Evolutionary conservation across 371 early-diverging fungal genomes (phyloP).

Genomic region (Lichtheimia ornata): DNA sequence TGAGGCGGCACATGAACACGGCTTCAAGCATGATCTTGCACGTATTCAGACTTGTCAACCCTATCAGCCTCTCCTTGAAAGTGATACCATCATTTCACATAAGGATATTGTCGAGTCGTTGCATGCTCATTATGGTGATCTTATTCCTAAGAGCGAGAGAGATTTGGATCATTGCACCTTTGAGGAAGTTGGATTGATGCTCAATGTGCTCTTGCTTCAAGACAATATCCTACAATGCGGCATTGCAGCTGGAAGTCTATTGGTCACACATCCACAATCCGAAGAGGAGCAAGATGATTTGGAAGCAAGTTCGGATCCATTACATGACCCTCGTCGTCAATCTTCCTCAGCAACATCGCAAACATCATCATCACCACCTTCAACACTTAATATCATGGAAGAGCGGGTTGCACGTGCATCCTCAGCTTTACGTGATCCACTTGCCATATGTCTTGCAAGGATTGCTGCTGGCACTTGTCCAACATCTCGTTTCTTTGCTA

Average conservation of each 20-base stretch:
- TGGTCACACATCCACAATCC: constrained; percentile 12
- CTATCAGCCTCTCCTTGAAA: constrained; percentile 30
- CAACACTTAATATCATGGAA: background rate
- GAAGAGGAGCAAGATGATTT: constrained; percentile 25
- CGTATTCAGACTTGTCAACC: constrained; percentile 31
- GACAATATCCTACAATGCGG: constrained; percentile 45
- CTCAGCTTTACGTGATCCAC: constrained; percentile 20
- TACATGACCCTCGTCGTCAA: background rate
- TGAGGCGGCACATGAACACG: constrained; percentile 16
- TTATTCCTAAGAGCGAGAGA: constrained; percentile 17
- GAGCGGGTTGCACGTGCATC: constrained; percentile 5
- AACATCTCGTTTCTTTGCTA: constrained; percentile 31
- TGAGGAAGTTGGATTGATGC: constrained; percentile 41
- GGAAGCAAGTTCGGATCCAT: background rate
- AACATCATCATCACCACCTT: background rate
- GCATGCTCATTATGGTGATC: constrained; percentile 24
- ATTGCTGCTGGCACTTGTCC: constrained; percentile 24
- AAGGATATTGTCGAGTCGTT: constrained; percentile 17
- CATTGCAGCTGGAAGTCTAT: constrained; percentile 40
- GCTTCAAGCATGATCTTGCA: constrained; percentile 2
- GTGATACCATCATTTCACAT: constrained; percentile 28
- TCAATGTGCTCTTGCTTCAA: constrained; percentile 38
- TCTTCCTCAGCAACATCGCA: too few relatives aligned
- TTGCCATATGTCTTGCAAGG: constrained; percentile 25
- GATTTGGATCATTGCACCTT: constrained; percentile 27